These are phyloP conservation scores for Pleurotus tuber-regium DNA, from an alignment of 768 basidiomycete species.

Conservation along the genomic window DNA sequence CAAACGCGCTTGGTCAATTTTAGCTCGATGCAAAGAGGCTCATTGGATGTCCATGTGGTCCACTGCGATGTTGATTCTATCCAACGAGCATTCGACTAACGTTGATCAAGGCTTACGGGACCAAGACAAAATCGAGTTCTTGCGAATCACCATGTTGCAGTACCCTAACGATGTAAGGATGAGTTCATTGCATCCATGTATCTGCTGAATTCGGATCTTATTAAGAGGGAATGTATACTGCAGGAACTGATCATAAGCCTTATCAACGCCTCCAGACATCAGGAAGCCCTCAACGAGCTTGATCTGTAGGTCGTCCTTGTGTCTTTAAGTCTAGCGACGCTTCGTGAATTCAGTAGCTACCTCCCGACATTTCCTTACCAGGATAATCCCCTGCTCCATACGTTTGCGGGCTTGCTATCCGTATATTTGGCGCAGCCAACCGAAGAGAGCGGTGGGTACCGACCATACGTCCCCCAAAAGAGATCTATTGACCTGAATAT, in stretches of 20 bases:
- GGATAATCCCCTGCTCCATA: conserved; percentile 75
- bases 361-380: conserved; percentile 86
- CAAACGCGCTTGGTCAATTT: conserved; percentile 67
- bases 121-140: conserved; percentile 47
- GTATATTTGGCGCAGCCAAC: conserved; percentile 56
- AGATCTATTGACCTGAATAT: neutral
- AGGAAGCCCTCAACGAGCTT: conserved; percentile 79
- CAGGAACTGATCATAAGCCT: conserved; percentile 72
- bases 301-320: conserved; percentile 65
- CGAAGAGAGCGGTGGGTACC: conserved; percentile 11
- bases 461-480: neutral
- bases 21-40: conserved; percentile 75
- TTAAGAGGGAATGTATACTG: conserved; percentile 71
- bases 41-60: conserved; percentile 74
- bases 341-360: conserved; percentile 46
- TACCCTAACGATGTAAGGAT: conserved; percentile 58
- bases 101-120: conserved; percentile 12
- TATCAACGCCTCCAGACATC: conserved; percentile 52
- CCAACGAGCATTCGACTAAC: conserved; percentile 24
- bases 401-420: conserved; percentile 77
- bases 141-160: conserved; percentile 72
- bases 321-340: neutral
- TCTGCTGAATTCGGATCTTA: conserved; percentile 4
- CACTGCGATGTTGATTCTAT: conserved; percentile 58
- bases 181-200: neutral